Evolutionary conservation across 2,329 filamentous ascomycete genomes (phyloP), one percentile per base, ranked within the genome.

Genomic region (Cercospora sp.): DNA sequence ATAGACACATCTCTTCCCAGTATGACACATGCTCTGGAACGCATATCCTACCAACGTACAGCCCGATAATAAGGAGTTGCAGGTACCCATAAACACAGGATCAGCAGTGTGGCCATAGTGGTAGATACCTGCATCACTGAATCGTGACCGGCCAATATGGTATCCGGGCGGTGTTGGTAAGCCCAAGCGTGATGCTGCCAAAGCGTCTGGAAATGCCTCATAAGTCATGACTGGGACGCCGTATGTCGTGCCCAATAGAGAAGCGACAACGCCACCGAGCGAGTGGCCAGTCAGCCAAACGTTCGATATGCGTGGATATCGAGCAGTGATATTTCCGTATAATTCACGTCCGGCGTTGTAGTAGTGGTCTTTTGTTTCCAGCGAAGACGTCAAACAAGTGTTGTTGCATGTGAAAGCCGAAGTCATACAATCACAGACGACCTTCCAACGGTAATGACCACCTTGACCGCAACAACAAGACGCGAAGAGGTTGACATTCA

Each of bases 401-500:
- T 92, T 90, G 82, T 98, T 97, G 83, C 94, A 97, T 12, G 90
- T 90, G 77, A 93, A 98, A 1, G 93, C 92, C 12, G 88, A 87
- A 1, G 91, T 92, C 70, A 93, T 92, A 78, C 95, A 99, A 79
- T 97, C 91, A 80, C 95, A 99, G 63, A 97, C 93, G 77, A 96
- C 90, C 69, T 91, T 90, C 90, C 93, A 97, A 12, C 93, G 88
- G 81, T 90, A 93, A 72, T 93, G 92, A 0, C 93, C 93, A 74
- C 95, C 94, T 80, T 97, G 93, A 3, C 89, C 95, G 80, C 95
- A 99, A 80, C 95, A 99, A 81, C 95, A 99, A 77, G 94, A 96
- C 82, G 97, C 97, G 80, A 96, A 97, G 12, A 99, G 85, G 77
- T 99, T 99, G 80, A 98, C 95, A 78, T 98, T 99, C 76, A 94